Evolutionary conservation across 768 basidiomycete genomes (phyloP).

Genomic region (Termitomyces sp.): DNA sequence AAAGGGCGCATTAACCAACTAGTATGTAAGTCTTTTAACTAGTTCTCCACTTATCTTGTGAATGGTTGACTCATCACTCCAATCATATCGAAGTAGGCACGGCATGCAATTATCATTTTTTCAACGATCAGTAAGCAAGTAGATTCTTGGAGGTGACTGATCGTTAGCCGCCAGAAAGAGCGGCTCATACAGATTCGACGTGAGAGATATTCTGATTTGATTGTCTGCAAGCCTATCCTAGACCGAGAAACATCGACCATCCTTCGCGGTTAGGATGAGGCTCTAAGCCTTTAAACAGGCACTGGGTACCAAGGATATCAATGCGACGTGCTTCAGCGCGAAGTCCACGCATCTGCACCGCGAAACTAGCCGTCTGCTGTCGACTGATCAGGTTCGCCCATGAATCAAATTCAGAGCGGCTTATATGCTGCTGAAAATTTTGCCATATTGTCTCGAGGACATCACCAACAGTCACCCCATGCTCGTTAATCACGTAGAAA

Average conservation of each 20-base stretch:
- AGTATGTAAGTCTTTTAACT: too few species aligned
- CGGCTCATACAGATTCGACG: neutral
- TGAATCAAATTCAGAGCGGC: slow-evolving; percentile 29
- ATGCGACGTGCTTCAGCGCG: slow-evolving; percentile 26
- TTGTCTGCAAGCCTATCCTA: slow-evolving; percentile 1
- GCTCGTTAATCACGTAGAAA: slow-evolving; percentile 40
- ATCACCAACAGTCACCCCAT: slow-evolving; percentile 48
- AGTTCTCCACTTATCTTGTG: too few species aligned
- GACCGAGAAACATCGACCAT: slow-evolving; percentile 32
- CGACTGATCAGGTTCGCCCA: slow-evolving; percentile 25
- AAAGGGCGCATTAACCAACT: too few species aligned
- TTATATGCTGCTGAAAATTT: slow-evolving; percentile 39
- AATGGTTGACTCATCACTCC: too few species aligned
- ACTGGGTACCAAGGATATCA: slow-evolving; percentile 46
- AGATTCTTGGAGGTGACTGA: too few species aligned
- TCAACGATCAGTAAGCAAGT: too few species aligned
- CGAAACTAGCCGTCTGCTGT: slow-evolving; percentile 26
- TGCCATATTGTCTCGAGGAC: slow-evolving; percentile 42
- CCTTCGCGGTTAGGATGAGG: slow-evolving; percentile 45
- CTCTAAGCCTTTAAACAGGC: slow-evolving; percentile 51
- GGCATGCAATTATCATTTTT: too few species aligned
- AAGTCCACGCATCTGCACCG: slow-evolving; percentile 22
- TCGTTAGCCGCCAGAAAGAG: neutral
- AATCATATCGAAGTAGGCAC: too few species aligned
- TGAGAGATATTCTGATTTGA: neutral